These are phyloP conservation scores for Teunomyces tritomae DNA, from an alignment of 805 yeast species.

Conservation along the genomic window DNA sequence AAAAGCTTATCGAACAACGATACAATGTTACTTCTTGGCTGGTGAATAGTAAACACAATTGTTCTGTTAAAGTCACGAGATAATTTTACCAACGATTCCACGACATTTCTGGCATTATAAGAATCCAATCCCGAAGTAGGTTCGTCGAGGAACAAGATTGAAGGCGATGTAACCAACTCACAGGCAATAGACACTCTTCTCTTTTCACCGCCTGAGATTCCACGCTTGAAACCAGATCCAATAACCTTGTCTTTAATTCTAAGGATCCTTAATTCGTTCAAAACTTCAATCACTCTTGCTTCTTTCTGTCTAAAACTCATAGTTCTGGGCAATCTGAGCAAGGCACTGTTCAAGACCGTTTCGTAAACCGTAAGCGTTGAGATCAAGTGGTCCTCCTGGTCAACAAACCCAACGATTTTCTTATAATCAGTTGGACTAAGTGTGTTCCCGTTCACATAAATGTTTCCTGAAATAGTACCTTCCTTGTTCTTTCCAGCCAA, in stretches of 20 bases:
- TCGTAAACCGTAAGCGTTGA: slow-evolving; percentile 96
- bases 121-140: slow-evolving; percentile 97
- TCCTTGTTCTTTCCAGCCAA: slow-evolving; percentile 84
- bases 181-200: slow-evolving; percentile 92
- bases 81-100: slow-evolving; percentile 77
- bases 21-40: slow-evolving; percentile 94
- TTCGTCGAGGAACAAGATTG: slow-evolving; percentile 80
- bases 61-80: slow-evolving; percentile 84
- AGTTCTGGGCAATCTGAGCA: slow-evolving; percentile 75
- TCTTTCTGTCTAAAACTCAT: slow-evolving; percentile 76
- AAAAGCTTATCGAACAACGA: slow-evolving; percentile 82
- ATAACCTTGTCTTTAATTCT: slow-evolving; percentile 81
- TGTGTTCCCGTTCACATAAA: slow-evolving; percentile 71
- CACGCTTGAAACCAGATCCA: slow-evolving; percentile 87
- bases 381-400: slow-evolving; percentile 87
- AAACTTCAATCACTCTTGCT: slow-evolving; percentile 77
- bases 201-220: slow-evolving; percentile 92
- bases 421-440: slow-evolving; percentile 47
- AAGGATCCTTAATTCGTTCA: slow-evolving; percentile 79
- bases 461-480: slow-evolving; percentile 65
- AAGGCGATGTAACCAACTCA: slow-evolving; percentile 86
- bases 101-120: slow-evolving; percentile 86
- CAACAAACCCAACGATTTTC: slow-evolving; percentile 87
- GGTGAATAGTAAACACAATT: slow-evolving; percentile 90
- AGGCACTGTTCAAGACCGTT: slow-evolving; percentile 89